Evolutionary conservation across 805 yeast species (phyloP), one percentile per base, ranked within the genome.

Genomic region (Saccharomycopsis capsularis): DNA sequence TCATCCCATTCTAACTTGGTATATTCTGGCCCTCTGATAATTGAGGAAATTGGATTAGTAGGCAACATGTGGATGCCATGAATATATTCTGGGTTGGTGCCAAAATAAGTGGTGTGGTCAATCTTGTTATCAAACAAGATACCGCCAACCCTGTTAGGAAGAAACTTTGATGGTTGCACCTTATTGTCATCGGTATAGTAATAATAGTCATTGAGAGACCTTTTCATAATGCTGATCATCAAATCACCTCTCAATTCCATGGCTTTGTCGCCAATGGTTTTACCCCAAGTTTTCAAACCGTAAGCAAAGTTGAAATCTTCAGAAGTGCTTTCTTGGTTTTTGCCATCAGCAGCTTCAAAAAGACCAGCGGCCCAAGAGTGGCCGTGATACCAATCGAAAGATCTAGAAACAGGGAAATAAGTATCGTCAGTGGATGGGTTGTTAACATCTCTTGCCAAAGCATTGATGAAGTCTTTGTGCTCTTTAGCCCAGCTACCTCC

Each of bases 51-150:
- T 2, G 87, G 81, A 0, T 85, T 80, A n/a, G 81, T 72, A 18
- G 90, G 90, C 36, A 83, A 60, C 89, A 83, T 83, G 61, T 83
- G 88, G 52, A 83, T 83, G 2, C 91, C 91, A 56, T 82, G 86
- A 45, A 81, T 81, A 57, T 77, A 83, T 63, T 81, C 81, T 40
- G 68, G 64, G 49, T 75, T 66, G 50, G 67, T 59, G 3, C 88
- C 89, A 60, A 83, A 83, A 58, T 75, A 83, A 1, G 90, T 83
- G 3, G 85, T 75, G 65, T 82, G 79, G 59, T 79, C 85, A 49
- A 80, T 68, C 60, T 82, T 82, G 65, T 82, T 82, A 59, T 83
- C 88, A 63, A 81, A 81, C 37, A 76, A 60, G 51, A 83, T 81
- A 4, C 91, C 91, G 27, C 79, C 64, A 7, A 82, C 88, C 56